Conservation (phyloP, 2,329 filamentous ascomycete genomes). For the Mollisia scopiformis region DNA sequence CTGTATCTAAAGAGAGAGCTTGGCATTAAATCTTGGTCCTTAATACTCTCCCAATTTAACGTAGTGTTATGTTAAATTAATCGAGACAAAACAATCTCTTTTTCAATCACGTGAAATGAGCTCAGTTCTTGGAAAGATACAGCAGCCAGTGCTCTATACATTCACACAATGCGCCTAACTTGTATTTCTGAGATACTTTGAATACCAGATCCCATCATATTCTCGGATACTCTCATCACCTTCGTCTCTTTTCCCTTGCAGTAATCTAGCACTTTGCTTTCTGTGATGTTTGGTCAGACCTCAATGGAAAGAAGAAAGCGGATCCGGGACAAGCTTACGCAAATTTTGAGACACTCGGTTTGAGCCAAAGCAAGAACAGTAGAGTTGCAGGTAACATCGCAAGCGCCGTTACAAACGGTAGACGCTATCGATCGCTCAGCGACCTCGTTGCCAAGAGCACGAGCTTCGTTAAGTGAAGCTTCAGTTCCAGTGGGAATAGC, state of each 20-base stretch:
- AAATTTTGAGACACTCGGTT: constrained; percentile 12
- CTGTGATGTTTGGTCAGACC: too few species aligned
- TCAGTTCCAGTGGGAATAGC: neutral
- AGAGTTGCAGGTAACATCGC: constrained; percentile 17
- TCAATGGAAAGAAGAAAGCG: too few species aligned
- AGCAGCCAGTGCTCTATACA: neutral
- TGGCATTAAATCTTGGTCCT: too few species aligned
- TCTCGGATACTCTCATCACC: too few species aligned
- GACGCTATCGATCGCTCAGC: neutral
- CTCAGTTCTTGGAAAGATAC: neutral
- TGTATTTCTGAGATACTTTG: too few species aligned
- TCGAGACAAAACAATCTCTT: too few species aligned
- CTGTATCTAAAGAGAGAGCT: too few species aligned
- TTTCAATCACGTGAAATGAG: neutral
- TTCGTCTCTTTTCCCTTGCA: too few species aligned
- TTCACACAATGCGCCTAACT: neutral
- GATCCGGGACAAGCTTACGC: constrained; percentile 13
- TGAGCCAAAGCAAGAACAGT: constrained; percentile 15
- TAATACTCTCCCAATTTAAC: too few species aligned
- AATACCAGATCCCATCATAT: neutral
- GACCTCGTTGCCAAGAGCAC: neutral
- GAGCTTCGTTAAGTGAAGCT: neutral
- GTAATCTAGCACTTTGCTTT: neutral
- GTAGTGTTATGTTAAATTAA: too few species aligned
- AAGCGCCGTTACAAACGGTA: too few species aligned